Conservation (phyloP, 768 basidiomycete genomes). For the Auricularia sp. region DNA sequence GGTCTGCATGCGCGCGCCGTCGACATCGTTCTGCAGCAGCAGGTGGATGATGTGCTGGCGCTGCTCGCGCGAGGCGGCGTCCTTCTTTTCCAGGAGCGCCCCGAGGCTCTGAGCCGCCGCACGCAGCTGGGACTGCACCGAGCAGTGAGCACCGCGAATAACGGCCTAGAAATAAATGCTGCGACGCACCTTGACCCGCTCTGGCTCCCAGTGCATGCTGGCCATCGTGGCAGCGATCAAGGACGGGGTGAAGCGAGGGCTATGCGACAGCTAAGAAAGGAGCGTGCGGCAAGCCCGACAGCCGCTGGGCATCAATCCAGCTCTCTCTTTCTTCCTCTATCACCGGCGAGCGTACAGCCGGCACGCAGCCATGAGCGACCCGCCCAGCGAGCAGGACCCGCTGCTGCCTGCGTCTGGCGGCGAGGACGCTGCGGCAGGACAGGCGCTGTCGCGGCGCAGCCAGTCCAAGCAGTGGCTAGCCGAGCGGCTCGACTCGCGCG, state of each 20-base stretch:
- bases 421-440: not conserved
- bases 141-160: not conserved
- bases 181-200: not conserved
- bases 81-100: not conserved
- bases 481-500: not conserved
- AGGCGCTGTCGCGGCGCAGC: not conserved
- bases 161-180: not conserved
- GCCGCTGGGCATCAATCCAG: not conserved
- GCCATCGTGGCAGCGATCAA: not conserved
- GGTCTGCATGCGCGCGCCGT: not conserved
- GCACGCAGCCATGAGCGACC: not conserved
- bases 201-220: not conserved
- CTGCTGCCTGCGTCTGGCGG: not conserved
- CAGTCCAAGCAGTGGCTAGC: not conserved
- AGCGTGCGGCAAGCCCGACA: not conserved
- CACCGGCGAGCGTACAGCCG: not conserved
- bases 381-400: not conserved
- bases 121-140: not conserved
- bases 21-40: conserved; percentile 1
- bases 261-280: not conserved
- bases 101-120: not conserved
- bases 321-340: not conserved
- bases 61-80: not conserved
- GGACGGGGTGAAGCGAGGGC: not conserved
- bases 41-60: not conserved